Evolutionary conservation across 495 filamentous ascomycete species (phyloP).

Genomic region (Daldinia loculata): DNA sequence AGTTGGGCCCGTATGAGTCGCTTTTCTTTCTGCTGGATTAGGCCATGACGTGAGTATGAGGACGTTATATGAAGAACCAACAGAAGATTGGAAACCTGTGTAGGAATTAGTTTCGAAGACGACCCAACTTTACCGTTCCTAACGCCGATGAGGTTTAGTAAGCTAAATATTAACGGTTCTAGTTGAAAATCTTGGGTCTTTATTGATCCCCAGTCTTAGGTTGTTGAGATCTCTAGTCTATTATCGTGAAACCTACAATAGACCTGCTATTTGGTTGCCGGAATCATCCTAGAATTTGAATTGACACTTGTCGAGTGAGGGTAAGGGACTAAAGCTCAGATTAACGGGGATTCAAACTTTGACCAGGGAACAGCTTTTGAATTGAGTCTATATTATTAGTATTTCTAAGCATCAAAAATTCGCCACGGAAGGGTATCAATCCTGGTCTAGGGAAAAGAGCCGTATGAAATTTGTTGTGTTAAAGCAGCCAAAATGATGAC

Average conservation of each 20-base stretch:
- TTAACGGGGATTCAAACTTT: not conserved
- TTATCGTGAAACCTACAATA: slow-evolving; percentile 6
- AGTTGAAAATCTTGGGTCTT: slow-evolving; percentile 19
- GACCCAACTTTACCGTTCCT: not conserved
- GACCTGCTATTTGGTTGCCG: not conserved
- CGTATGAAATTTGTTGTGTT: slow-evolving; percentile 15
- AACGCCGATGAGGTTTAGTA: not conserved
- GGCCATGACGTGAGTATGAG: slow-evolving; percentile 18
- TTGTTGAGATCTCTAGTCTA: not conserved
- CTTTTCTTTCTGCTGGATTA: not conserved
- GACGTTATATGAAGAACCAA: not conserved
- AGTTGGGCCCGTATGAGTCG: slow-evolving; percentile 15
- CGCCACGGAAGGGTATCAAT: slow-evolving; percentile 39
- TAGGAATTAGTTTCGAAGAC: slow-evolving; percentile 1
- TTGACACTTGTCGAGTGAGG: slow-evolving; percentile 16
- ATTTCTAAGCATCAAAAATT: slow-evolving; percentile 29
- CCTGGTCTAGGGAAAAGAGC: slow-evolving; percentile 31
- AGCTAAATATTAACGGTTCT: not conserved
- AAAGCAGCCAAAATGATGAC: slow-evolving; percentile 19
- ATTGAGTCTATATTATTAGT: slow-evolving; percentile 42
- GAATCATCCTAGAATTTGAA: slow-evolving; percentile 18
- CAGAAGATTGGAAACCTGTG: not conserved
- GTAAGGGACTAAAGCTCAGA: not conserved
- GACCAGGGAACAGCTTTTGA: slow-evolving; percentile 30
- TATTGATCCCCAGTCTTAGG: not conserved